These are phyloP conservation scores for Ajuga chamaepitys DNA, from an alignment of 257 asterid genomes.

Conservation along the genomic window DNA sequence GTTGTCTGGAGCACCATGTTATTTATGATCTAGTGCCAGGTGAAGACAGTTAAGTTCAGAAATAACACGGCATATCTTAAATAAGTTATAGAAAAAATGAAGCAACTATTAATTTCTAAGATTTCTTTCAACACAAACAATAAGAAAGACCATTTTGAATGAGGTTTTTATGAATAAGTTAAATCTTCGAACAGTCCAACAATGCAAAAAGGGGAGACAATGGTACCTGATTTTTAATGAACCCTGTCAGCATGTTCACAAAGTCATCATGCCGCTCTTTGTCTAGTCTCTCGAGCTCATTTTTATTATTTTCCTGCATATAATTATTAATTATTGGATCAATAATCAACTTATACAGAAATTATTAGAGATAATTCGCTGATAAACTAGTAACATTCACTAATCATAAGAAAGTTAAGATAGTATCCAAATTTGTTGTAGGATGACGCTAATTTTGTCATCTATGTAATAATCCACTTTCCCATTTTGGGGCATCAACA, in stretches of 20 bases:
- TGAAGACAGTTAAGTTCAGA: neutral
- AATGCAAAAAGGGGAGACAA: neutral
- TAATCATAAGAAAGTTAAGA: neutral
- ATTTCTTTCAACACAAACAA: neutral
- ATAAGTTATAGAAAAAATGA: neutral
- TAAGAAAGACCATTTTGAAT: neutral
- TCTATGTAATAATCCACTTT: no score
- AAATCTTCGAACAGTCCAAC: neutral
- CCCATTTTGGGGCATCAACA: neutral
- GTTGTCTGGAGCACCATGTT: no score
- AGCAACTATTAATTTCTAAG: neutral
- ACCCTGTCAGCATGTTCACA: constrained; percentile 83
- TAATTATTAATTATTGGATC: neutral
- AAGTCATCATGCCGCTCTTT: constrained; percentile 81
- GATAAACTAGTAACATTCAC: neutral
- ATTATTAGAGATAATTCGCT: neutral
- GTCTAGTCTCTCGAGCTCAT: constrained; percentile 85
- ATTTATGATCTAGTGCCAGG: neutral
- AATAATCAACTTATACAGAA: neutral
- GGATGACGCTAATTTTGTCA: neutral
- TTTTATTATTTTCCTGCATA: constrained; percentile 81
- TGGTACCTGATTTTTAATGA: constrained; percentile 83
- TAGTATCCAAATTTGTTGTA: neutral
- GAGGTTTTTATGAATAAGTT: neutral
- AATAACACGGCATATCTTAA: neutral